phyloP scores from a whole-genome alignment of 805 yeast genomes.

The Blastobotrys robertii region DNA sequence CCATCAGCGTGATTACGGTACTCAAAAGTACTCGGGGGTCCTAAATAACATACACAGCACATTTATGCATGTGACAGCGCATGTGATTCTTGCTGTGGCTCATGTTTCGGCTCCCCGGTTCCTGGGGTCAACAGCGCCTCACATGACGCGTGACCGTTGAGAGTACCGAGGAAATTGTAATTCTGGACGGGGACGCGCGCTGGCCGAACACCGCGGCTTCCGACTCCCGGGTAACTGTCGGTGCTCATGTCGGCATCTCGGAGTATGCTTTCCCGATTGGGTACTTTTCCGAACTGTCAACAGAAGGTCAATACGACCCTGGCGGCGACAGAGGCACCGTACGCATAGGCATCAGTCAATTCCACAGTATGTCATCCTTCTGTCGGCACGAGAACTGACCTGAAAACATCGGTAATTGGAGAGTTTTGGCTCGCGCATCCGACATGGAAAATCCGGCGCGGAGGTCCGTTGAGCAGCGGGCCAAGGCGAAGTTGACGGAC shows the following conservation, averaged over 20 bases:
- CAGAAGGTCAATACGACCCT: too few relatives aligned
- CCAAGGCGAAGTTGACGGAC: conserved; percentile 68
- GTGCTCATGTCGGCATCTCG: background rate
- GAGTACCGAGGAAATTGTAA: too few relatives aligned
- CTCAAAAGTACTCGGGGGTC: too few relatives aligned
- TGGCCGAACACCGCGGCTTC: too few relatives aligned
- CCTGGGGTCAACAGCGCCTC: too few relatives aligned
- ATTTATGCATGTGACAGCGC: too few relatives aligned
- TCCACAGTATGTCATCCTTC: conserved; percentile 62
- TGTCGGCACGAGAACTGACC: conserved; percentile 57
- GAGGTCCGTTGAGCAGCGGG: conserved; percentile 57
- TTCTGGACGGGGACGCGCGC: too few relatives aligned
- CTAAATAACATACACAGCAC: too few relatives aligned
- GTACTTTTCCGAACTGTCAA: background rate
- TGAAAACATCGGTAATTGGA: conserved; percentile 59
- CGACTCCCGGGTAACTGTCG: background rate
- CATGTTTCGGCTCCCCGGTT: too few relatives aligned
- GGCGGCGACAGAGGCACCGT: conserved; percentile 47
- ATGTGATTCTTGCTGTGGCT: too few relatives aligned
- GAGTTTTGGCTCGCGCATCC: conserved; percentile 79
- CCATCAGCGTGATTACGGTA: too few relatives aligned
- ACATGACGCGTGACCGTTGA: too few relatives aligned
- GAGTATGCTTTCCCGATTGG: background rate
- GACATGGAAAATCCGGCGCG: conserved; percentile 66
- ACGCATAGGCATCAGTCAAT: conserved; percentile 82